Percentiles rank a stretch among this genome's conserved stretches.
Evolutionary conservation across 352 stramenopile genomes (phyloP).

Genomic region (Bremia lactucae): DNA sequence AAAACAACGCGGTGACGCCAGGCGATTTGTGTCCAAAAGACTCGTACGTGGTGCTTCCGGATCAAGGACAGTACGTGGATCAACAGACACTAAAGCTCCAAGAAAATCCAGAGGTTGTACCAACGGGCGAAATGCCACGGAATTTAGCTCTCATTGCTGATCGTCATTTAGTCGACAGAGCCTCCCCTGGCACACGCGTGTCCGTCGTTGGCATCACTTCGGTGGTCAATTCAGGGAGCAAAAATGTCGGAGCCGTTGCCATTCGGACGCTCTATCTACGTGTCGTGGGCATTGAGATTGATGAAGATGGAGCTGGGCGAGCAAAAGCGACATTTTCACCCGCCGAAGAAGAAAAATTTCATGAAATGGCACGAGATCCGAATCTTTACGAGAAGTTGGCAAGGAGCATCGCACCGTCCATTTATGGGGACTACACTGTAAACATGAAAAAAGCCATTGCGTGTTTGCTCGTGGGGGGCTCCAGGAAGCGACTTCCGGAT

Average conservation of each 20-base stretch:
- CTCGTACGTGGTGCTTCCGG: constrained; percentile 91
- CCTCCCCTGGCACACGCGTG: constrained; percentile 92
- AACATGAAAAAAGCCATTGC: constrained; percentile 97
- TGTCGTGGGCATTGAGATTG: constrained; percentile 93
- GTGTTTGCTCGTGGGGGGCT: constrained; percentile 92
- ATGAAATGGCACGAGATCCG: constrained; percentile 80
- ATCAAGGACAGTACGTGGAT: constrained; percentile 93
- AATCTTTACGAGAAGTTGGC: constrained; percentile 92
- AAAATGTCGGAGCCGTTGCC: constrained; percentile 72
- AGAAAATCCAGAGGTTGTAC: constrained; percentile 92
- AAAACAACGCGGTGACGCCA: constrained; percentile 19
- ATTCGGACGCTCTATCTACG: constrained; percentile 92
- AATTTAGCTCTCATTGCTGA: constrained; percentile 92
- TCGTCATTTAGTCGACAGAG: constrained; percentile 91
- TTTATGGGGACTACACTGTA: constrained; percentile 93
- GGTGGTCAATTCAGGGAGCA: constrained; percentile 79
- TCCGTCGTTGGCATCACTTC: constrained; percentile 93
- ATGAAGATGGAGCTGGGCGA: constrained; percentile 88
- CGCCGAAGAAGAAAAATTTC: constrained; percentile 96
- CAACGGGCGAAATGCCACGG: constrained; percentile 97
- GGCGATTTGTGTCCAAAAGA: constrained; percentile 69
- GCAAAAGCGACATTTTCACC: constrained; percentile 90
- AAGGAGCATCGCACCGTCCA: constrained; percentile 87
- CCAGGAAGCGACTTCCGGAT: constrained; percentile 90
- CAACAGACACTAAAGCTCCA: constrained; percentile 98